A percentile compares a stretch with the other conserved stretches of the same genome.
These are phyloP conservation scores for Babesia ovata DNA, from an alignment of 169 alveolate genomes.

Conservation along the genomic window DNA sequence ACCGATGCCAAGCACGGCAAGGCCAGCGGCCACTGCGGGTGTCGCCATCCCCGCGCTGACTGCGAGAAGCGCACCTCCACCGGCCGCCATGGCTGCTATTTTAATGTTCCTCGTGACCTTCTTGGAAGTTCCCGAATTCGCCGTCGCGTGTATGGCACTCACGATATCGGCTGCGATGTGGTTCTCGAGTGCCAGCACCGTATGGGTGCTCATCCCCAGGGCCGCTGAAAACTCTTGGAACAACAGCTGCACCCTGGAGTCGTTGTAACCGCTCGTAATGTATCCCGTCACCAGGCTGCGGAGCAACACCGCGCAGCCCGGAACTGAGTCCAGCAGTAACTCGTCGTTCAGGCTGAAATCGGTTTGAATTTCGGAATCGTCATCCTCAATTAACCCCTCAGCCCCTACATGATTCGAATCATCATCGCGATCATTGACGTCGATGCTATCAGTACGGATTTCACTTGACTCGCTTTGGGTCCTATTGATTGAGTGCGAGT, in stretches of 20 bases:
- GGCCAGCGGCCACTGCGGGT: conserved; percentile 86
- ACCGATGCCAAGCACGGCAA: conserved; percentile 76
- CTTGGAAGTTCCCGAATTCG: conserved; percentile 65
- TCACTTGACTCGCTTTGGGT: neutral
- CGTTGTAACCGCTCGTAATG: conserved; percentile 77
- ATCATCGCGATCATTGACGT: neutral
- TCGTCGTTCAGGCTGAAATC: conserved; percentile 35
- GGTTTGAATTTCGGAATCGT: neutral
- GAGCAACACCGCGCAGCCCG: conserved; percentile 65
- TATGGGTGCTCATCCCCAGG: conserved; percentile 70
- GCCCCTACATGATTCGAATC: neutral
- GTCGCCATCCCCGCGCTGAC: conserved; percentile 88
- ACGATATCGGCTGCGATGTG: conserved; percentile 76
- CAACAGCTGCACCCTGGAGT: conserved; percentile 73
- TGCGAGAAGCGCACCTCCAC: conserved; percentile 86
- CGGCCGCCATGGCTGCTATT: conserved; percentile 84
- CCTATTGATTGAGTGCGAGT: neutral
- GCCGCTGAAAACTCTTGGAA: conserved; percentile 71
- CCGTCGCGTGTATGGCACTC: conserved; percentile 68
- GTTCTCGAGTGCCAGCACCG: conserved; percentile 71
- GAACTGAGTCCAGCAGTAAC: conserved; percentile 30
- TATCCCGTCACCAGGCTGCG: conserved; percentile 72
- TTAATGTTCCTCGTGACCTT: conserved; percentile 69
- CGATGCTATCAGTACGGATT: neutral
- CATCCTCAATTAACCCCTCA: neutral